Evolutionary conservation across 2,329 filamentous ascomycete genomes (phyloP), one percentile per base, ranked within the genome.

Genomic region (Drechslerella coelobrocha): DNA sequence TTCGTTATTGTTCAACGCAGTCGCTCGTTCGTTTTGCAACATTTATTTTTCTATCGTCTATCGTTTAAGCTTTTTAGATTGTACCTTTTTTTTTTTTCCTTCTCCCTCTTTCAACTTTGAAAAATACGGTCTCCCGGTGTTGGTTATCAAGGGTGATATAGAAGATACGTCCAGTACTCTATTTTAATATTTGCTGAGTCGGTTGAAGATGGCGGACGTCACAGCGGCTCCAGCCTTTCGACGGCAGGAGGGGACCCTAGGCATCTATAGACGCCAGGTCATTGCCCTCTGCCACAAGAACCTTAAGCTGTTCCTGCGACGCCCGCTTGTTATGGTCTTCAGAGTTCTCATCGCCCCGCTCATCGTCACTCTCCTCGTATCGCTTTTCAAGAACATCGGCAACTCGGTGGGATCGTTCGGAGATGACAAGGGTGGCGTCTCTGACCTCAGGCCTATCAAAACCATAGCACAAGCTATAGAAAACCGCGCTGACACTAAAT

Each of bases 391-490:
- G 31, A 45, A 71, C 47, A 52, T 71, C 29, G 59, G 50, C 2
- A 50, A 48, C 17, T 39, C 51, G 31, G n/a, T 56, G 9, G 59
- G 21, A 34, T 52, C 53, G 24, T 63, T 59, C 21, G 29, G 31
- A 1, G 17, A 31, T 3, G 29, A 62, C 29, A 53, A 47, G 31
- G 55, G 66, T 41, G 66, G 66, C 51, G 43, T 63, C 24, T 50
- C 66, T 3, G 66, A 71, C n/a, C 48, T 63, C 6, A 39, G 66
- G 29, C 82, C 86, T 0, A 79, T 96, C 72, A 81, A 89, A 72
- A 90, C 88, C 0, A 82, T 96, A 29, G 76, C 79, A 23, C 79
- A 80, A 21, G 85, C 88, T 1, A 79, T 80, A n/a, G 47, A 60
- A 39, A 48, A 48, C n/a, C 66, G 45, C 21, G 39, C 41, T 1